phyloP scores from a whole-genome alignment of 179 eudicot genomes.

The Carnegiea gigantea region DNA sequence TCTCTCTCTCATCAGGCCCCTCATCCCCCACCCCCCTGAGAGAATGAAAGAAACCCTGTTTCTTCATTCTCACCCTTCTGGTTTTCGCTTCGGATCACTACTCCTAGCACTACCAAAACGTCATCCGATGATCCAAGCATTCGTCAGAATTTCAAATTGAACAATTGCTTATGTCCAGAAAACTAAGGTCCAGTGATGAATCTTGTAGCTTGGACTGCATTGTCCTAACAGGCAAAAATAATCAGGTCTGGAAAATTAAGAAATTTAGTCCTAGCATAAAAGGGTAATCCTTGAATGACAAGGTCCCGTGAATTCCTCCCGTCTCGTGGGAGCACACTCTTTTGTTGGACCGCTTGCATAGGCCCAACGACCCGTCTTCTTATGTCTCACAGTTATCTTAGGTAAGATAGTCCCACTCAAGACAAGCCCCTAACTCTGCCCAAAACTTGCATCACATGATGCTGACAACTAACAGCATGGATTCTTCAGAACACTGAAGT shows the following conservation, averaged over 20 bases:
- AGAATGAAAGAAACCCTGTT: too few relatives aligned
- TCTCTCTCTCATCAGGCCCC: too few relatives aligned
- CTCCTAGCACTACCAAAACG: too few relatives aligned
- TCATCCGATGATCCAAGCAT: too few relatives aligned
- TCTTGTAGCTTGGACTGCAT: neutral
- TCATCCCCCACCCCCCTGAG: too few relatives aligned
- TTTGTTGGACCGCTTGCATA: neutral
- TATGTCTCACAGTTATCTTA: neutral
- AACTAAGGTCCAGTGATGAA: too few relatives aligned
- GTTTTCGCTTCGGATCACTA: too few relatives aligned
- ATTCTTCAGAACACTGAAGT: neutral
- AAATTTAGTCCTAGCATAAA: neutral
- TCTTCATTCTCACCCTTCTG: too few relatives aligned
- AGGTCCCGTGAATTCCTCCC: too few relatives aligned
- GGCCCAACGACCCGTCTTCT: neutral
- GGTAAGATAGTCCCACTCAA: neutral
- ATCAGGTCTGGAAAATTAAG: neutral
- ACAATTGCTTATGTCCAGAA: too few relatives aligned
- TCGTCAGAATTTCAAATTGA: too few relatives aligned
- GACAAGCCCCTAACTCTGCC: neutral
- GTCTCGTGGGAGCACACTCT: neutral
- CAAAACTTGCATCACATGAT: neutral
- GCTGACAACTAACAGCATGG: neutral
- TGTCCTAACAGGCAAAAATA: too few relatives aligned
- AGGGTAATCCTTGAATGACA: neutral